These are phyloP conservation scores for Urtica urens DNA, from an alignment of 306 rosid species.

Conservation along the genomic window DNA sequence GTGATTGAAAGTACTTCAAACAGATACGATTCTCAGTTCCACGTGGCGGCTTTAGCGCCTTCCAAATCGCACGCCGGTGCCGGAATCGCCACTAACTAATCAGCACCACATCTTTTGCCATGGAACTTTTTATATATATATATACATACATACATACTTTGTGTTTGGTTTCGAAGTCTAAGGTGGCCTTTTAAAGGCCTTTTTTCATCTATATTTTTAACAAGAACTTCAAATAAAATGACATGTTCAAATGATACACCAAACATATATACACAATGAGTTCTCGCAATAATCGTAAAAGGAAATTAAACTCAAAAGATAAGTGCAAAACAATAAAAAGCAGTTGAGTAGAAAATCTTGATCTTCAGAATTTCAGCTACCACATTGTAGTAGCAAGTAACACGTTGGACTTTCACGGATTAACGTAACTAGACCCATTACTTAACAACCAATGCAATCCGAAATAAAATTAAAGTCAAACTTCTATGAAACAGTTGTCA, in stretches of 20 bases:
- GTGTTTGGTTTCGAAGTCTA: background rate
- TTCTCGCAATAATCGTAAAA: no score
- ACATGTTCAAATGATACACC: no score
- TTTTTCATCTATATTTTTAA: no score
- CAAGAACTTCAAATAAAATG: no score
- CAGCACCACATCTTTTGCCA: background rate
- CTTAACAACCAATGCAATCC: background rate
- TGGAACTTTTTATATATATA: background rate
- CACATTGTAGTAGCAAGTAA: background rate
- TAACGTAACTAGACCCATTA: background rate
- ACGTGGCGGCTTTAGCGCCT: conserved; percentile 30
- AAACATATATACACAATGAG: no score
- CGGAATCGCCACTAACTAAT: conserved; percentile 22
- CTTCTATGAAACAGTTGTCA: background rate
- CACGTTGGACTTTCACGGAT: background rate
- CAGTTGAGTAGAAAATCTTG: background rate
- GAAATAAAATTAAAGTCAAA: background rate
- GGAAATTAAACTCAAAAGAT: background rate
- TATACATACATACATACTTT: background rate
- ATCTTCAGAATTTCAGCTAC: background rate
- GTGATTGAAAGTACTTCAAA: conserved; percentile 33
- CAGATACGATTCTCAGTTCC: conserved; percentile 46
- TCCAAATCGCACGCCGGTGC: conserved; percentile 12
- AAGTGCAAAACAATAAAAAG: background rate
- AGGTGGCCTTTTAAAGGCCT: no score